These are phyloP conservation scores for Pouteria glomerata DNA, from an alignment of 148 eudicot species.

Conservation along the genomic window DNA sequence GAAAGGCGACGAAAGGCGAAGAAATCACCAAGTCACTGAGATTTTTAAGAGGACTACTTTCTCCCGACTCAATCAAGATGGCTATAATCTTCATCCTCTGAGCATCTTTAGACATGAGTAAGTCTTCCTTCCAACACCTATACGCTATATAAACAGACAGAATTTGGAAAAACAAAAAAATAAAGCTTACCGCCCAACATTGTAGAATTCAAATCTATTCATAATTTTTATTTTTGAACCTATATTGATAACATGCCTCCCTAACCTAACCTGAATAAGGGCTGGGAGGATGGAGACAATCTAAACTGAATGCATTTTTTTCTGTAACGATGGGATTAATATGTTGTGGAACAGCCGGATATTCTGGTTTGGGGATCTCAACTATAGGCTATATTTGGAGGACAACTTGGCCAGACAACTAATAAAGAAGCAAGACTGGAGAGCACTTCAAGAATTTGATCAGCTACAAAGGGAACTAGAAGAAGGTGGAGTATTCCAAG, in stretches of 20 bases:
- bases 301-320: background rate
- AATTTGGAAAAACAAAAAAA: background rate
- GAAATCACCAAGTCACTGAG: conserved; percentile 52
- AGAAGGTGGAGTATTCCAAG: conserved; percentile 56
- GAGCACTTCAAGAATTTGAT: conserved; percentile 48
- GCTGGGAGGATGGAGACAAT: too few species aligned
- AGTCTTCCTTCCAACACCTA: conserved; percentile 19
- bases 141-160: too few species aligned
- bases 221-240: too few species aligned
- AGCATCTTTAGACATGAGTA: conserved; percentile 65
- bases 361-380: conserved; percentile 76
- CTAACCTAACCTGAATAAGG: too few species aligned
- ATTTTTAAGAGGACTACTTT: conserved; percentile 53
- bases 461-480: conserved; percentile 48
- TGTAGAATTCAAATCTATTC: background rate
- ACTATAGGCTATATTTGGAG: conserved; percentile 48
- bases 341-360: conserved; percentile 42
- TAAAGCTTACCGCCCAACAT: background rate
- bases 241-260: too few species aligned
- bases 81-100: conserved; percentile 27
- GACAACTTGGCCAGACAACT: conserved; percentile 51
- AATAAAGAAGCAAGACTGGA: conserved; percentile 39
- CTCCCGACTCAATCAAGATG: conserved; percentile 31
- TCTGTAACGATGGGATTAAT: conserved; percentile 2
- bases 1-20: conserved; percentile 53